Evolutionary conservation across 345 rosid genomes (phyloP).

Genomic region (Sonneratia caseolaris): DNA sequence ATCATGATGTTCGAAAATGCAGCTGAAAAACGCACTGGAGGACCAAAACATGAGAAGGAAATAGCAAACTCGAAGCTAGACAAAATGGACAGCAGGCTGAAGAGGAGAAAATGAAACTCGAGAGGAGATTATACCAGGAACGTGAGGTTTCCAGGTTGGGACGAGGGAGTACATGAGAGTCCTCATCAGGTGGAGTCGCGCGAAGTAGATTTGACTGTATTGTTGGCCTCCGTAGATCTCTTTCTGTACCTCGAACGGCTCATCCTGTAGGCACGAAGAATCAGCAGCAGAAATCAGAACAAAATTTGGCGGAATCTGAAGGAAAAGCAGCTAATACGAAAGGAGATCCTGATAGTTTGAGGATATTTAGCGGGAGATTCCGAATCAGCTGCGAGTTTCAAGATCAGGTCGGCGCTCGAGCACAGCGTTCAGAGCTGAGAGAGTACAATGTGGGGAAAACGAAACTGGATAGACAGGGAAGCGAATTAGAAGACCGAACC

Average conservation of each 20-base stretch:
- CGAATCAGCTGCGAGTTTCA: background rate
- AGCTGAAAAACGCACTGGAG: too few relatives aligned
- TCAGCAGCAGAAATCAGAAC: background rate
- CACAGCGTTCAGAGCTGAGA: background rate
- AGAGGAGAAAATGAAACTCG: background rate
- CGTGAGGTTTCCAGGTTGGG: constrained; percentile 64
- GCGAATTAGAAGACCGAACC: constrained; percentile 18
- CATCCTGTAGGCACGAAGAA: constrained; percentile 46
- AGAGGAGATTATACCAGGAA: constrained; percentile 39
- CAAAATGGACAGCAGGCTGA: background rate
- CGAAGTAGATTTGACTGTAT: constrained; percentile 87
- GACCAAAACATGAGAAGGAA: background rate
- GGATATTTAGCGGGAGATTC: background rate
- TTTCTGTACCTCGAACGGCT: constrained; percentile 53
- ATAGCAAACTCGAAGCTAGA: background rate
- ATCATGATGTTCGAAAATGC: too few relatives aligned
- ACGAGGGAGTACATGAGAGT: constrained; percentile 71
- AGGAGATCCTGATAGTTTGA: background rate
- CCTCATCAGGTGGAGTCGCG: constrained; percentile 73
- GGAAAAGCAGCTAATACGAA: background rate
- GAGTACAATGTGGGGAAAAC: background rate
- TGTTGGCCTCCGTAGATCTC: constrained; percentile 82
- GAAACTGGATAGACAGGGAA: background rate
- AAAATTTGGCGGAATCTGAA: background rate
- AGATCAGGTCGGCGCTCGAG: background rate